Evolutionary conservation across 306 rosid genomes (phyloP), one percentile per base, ranked within the genome.

Genomic region (Alnus rubra): DNA sequence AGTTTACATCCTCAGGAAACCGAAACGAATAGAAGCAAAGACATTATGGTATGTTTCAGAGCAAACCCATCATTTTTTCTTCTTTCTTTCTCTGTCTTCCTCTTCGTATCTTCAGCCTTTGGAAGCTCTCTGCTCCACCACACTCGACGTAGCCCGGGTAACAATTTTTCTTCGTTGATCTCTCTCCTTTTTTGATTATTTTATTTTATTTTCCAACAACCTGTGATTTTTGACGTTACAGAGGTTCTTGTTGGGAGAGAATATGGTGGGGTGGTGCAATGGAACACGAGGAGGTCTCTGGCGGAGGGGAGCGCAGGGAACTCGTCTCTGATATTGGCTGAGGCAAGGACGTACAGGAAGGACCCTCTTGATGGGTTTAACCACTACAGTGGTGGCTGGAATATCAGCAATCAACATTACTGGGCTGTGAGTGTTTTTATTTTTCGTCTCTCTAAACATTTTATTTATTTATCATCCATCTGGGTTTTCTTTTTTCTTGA

Each of bases 371-470:
- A 89, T 48, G n/a, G 69, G 50, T 91, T 84, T 18, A 47, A 79
- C 2, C 77, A 23, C 65, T 94, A 94, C 86, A 78, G 44, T 33
- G 93, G 95, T 14, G 98, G 97, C 53, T 94, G 97, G 97, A 91
- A 94, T 80, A 87, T 94, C 80, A 89, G 77, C 76, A 70, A 87
- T 69, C 0, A 0, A 3, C 76, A 87, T 77, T 94, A 94, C 33
- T 68, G 85, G 86, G 74, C 89, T 42, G 97, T 92, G 71, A 88
- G 91, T 85, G 58, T 58, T 39, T 52, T 53, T 75, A 3, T 6
- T 28, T 8, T 6, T 45, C 4, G 3, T 4, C 4, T 45, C 1
- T 5, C 49, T 19, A 2, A 19, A 56, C 63, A 56, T 56, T 56
- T 56, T 52, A 10, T 28, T 59, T 9, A 23, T 39, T 39, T 42